Evolutionary conservation across 2,329 filamentous ascomycete species (phyloP).

Genomic region (Fusarium sp.): DNA sequence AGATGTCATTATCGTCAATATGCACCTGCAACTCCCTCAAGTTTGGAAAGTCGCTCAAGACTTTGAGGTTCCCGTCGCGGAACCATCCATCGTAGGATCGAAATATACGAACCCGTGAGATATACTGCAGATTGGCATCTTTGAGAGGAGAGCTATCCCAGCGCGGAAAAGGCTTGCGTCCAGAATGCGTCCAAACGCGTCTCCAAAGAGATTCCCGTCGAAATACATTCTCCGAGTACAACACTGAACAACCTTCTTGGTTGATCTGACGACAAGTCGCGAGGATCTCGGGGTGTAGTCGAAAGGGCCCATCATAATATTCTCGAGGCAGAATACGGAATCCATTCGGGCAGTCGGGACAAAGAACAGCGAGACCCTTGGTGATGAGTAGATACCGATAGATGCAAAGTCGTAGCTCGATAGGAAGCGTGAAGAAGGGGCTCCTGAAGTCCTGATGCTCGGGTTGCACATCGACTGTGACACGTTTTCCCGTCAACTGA

Average conservation of each 20-base stretch:
- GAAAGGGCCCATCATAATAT: background rate
- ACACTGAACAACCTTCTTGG: conserved; percentile 10
- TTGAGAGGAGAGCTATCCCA: conserved; percentile 11
- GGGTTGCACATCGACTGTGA: background rate
- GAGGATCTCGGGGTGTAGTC: conserved; percentile 1
- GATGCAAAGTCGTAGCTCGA: conserved; percentile 21
- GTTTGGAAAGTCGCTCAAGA: conserved; percentile 8
- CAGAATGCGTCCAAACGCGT: background rate
- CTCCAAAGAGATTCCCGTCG: conserved; percentile 9
- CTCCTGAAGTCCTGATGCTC: background rate
- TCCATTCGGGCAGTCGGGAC: background rate
- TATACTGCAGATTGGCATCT: background rate
- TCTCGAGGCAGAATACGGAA: conserved; percentile 11
- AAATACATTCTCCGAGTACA: conserved; percentile 23
- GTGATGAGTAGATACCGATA: conserved; percentile 22
- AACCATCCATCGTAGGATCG: conserved; percentile 6
- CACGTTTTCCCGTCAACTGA: background rate
- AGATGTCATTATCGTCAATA: background rate
- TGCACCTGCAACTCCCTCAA: conserved; percentile 18
- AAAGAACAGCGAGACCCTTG: background rate
- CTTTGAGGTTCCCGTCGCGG: background rate
- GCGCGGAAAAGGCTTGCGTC: background rate
- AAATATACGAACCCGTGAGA: conserved; percentile 8
- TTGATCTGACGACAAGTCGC: conserved; percentile 13
- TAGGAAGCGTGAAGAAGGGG: conserved; percentile 6